Evolutionary conservation across 345 rosid species (phyloP).

Genomic region (Salix caprea): DNA sequence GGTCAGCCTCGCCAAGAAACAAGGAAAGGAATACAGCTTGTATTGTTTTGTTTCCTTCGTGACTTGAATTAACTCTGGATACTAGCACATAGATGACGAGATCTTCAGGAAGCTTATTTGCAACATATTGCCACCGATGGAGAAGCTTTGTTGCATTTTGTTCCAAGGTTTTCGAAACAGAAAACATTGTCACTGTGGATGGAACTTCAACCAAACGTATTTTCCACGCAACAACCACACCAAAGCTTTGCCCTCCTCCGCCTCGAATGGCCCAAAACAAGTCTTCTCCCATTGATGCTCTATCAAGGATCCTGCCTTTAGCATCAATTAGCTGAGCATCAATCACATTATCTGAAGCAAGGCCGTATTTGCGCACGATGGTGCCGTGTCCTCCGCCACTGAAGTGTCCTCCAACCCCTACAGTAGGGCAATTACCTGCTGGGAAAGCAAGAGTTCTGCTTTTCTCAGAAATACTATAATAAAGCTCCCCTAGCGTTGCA

Average conservation of each 20-base stretch:
- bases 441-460: conserved; percentile 39
- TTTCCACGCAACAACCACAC: conserved; percentile 51
- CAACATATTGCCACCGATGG: conserved; percentile 8
- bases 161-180: background rate
- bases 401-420: background rate
- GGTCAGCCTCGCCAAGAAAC: conserved; percentile 33
- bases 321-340: background rate
- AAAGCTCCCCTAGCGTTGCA: conserved; percentile 65
- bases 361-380: background rate
- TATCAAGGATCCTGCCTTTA: background rate
- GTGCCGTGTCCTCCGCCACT: background rate
- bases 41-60: conserved; percentile 24
- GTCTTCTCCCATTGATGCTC: background rate
- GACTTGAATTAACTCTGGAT: conserved; percentile 19
- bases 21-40: conserved; percentile 25
- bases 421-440: background rate
- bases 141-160: background rate
- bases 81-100: conserved; percentile 38
- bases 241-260: conserved; percentile 72
- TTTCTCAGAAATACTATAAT: conserved; percentile 47
- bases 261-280: conserved; percentile 56
- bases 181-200: background rate
- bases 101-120: conserved; percentile 37
- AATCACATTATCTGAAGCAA: background rate
- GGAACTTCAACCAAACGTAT: conserved; percentile 2